Evolutionary conservation across 345 rosid species (phyloP).

Genomic region (Salix dunnii): DNA sequence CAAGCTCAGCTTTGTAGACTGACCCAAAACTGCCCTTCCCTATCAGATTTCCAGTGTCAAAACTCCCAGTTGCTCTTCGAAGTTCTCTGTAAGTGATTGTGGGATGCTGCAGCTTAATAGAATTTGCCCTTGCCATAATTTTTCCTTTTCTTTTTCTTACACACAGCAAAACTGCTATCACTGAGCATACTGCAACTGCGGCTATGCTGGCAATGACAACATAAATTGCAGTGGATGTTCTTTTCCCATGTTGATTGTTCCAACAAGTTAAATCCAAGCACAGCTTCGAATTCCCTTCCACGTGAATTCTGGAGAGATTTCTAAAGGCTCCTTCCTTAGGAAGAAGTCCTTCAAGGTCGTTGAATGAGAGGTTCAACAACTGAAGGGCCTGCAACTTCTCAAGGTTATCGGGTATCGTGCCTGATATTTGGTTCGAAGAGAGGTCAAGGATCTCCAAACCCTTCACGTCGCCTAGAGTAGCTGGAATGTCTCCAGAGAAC

Average conservation of each 20-base stretch:
- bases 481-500: conserved; percentile 40
- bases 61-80: conserved; percentile 38
- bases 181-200: conserved; percentile 12
- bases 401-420: conserved; percentile 39
- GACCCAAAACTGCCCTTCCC: conserved; percentile 50
- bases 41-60: conserved; percentile 32
- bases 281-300: conserved; percentile 29
- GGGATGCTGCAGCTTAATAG: conserved; percentile 14
- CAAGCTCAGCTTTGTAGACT: conserved; percentile 23
- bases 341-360: conserved; percentile 41
- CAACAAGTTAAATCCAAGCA: conserved; percentile 19
- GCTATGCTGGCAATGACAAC: conserved; percentile 15
- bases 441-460: conserved; percentile 44
- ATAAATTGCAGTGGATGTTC: conserved; percentile 15
- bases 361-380: conserved; percentile 47
- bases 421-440: conserved; percentile 46
- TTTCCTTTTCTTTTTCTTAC: conserved; percentile 20
- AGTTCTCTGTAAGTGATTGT: conserved; percentile 47
- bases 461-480: conserved; percentile 28
- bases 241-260: conserved; percentile 1
- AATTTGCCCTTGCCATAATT: background rate
- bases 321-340: conserved; percentile 33
- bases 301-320: conserved; percentile 24
- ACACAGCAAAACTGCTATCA: conserved; percentile 13
- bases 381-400: conserved; percentile 32